A percentile compares a stretch with the other conserved stretches of the same genome.
These are phyloP conservation scores for Ramichloridium luteum DNA, from an alignment of 2,329 filamentous ascomycete genomes.

Conservation along the genomic window DNA sequence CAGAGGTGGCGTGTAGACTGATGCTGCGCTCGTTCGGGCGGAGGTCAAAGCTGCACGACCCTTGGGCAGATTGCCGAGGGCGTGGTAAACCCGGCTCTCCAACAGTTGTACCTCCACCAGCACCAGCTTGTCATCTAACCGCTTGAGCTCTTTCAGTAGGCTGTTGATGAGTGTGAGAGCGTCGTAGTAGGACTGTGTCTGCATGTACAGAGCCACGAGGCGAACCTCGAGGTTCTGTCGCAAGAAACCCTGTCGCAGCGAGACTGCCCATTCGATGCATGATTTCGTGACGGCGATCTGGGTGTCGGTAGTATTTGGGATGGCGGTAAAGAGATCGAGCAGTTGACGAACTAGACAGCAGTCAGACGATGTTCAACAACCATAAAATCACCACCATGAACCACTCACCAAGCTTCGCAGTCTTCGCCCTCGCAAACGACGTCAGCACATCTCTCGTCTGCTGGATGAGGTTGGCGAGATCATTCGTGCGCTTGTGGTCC, in stretches of 20 bases:
- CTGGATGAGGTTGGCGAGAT: conserved; percentile 80
- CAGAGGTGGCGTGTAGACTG: conserved; percentile 90
- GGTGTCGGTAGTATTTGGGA: conserved; percentile 86
- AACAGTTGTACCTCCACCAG: conserved; percentile 95
- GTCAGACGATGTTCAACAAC: neutral
- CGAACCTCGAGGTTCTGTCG: conserved; percentile 96
- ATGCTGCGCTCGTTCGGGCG: conserved; percentile 86
- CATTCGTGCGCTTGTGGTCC: conserved; percentile 69
- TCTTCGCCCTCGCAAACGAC: conserved; percentile 97
- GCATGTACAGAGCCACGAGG: conserved; percentile 87
- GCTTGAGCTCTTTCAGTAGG: conserved; percentile 90
- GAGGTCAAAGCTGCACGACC: conserved; percentile 88
- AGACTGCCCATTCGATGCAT: conserved; percentile 98
- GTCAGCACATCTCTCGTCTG: conserved; percentile 84
- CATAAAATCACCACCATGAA: neutral
- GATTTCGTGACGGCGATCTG: conserved; percentile 95
- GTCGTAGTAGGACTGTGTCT: conserved; percentile 95
- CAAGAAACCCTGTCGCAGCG: conserved; percentile 87
- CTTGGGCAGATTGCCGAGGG: conserved; percentile 91
- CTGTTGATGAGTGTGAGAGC: conserved; percentile 93
- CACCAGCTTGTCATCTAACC: conserved; percentile 94
- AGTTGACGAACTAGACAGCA: conserved; percentile 64
- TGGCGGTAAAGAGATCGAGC: conserved; percentile 85
- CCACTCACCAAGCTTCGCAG: conserved; percentile 82
- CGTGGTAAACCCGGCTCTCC: conserved; percentile 94